Percentiles rank a stretch among this genome's conserved stretches.
Conservation (phyloP, 371 early-diverging fungal genomes). For the Synchytrium microbalum region DNA sequence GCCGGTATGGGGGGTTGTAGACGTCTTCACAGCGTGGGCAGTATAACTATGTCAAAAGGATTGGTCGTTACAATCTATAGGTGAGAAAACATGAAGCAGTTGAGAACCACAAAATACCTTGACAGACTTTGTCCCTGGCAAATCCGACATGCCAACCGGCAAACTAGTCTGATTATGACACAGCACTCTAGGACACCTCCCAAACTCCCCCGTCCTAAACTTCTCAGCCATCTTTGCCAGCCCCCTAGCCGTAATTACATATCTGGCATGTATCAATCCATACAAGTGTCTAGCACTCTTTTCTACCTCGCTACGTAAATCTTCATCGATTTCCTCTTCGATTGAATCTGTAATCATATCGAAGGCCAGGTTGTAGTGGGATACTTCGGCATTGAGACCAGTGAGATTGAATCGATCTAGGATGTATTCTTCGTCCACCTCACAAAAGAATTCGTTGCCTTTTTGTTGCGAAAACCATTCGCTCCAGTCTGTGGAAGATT, state of each 20-base stretch:
- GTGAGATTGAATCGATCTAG: slow-evolving; percentile 91
- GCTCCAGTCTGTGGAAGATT: slow-evolving; percentile 55
- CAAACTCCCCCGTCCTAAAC: slow-evolving; percentile 64
- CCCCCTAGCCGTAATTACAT: slow-evolving; percentile 48
- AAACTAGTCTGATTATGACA: slow-evolving; percentile 69
- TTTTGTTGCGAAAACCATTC: slow-evolving; percentile 78
- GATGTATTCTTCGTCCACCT: slow-evolving; percentile 81
- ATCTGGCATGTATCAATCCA: slow-evolving; percentile 60
- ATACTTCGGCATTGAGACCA: slow-evolving; percentile 71
- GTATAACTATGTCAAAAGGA: slow-evolving; percentile 43
- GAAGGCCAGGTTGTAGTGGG: slow-evolving; percentile 72
- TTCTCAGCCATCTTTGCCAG: slow-evolving; percentile 50
- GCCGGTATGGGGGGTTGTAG: slow-evolving; percentile 70
- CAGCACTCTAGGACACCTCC: slow-evolving; percentile 72
- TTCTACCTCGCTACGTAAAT: slow-evolving; percentile 41
- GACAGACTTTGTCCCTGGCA: slow-evolving; percentile 32
- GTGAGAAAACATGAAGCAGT: slow-evolving; percentile 15
- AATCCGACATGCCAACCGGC: slow-evolving; percentile 75
- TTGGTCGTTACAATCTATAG: slow-evolving; percentile 49
- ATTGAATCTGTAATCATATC: slow-evolving; percentile 42
- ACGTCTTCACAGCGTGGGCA: slow-evolving; percentile 82
- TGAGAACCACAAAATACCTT: no score
- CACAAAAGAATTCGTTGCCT: slow-evolving; percentile 78
- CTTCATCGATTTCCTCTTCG: slow-evolving; percentile 38
- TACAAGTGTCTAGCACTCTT: slow-evolving; percentile 70